Conservation (phyloP, 1,284 basidiomycete species). For the Takashimella koratensis region DNA sequence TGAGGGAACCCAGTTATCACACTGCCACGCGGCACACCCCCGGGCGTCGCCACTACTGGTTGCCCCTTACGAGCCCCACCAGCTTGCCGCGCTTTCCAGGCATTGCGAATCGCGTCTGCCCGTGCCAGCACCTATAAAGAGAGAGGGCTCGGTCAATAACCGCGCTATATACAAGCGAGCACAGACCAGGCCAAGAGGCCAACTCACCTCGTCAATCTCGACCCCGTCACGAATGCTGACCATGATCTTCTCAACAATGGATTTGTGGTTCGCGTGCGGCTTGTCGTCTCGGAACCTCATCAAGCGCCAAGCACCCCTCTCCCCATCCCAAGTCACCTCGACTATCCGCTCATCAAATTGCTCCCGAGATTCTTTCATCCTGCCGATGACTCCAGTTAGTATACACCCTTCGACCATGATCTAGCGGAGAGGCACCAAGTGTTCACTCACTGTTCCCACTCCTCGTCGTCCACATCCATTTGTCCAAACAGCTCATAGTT, state of each 20-base stretch:
- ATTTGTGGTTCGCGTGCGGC: conserved; percentile 77
- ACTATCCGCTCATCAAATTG: conserved; percentile 91
- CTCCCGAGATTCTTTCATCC: conserved; percentile 77
- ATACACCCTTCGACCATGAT: background rate
- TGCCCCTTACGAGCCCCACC: conserved; percentile 7
- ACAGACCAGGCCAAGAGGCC: background rate
- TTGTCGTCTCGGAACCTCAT: conserved; percentile 92
- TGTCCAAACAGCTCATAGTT: conserved; percentile 81
- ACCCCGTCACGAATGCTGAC: conserved; percentile 86
- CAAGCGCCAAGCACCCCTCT: conserved; percentile 69
- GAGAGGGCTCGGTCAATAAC: too few species aligned
- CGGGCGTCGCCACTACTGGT: background rate
- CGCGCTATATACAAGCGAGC: too few species aligned
- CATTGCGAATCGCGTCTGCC: conserved; percentile 34
- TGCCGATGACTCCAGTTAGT: conserved; percentile 41
- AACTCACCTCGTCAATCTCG: conserved; percentile 70
- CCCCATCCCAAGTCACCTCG: conserved; percentile 84
- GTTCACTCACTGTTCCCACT: conserved; percentile 79
- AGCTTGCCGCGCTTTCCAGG: conserved; percentile 37
- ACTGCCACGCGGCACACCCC: background rate
- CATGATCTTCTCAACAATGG: conserved; percentile 78
- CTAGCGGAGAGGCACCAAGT: background rate
- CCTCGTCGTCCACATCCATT: conserved; percentile 78
- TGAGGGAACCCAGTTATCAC: conserved; percentile 5
- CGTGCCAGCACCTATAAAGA: conserved; percentile 34